A percentile compares a stretch with the other conserved stretches of the same genome.
These are phyloP conservation scores for Thymus quinquecostatus DNA, from an alignment of 257 asterid genomes.

Conservation along the genomic window DNA sequence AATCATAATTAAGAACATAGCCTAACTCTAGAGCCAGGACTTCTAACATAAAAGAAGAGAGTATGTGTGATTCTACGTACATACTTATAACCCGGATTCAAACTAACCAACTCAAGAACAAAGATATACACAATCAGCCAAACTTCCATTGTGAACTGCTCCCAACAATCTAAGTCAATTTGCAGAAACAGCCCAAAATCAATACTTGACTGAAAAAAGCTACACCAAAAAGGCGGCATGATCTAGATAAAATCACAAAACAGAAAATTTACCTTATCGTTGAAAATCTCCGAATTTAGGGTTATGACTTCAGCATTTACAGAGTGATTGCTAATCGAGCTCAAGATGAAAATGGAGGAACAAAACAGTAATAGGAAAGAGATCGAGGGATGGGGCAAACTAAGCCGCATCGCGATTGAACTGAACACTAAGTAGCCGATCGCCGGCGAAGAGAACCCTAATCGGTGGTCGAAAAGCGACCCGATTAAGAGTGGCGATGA, in stretches of 20 bases:
- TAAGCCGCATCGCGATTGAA: slow-evolving; percentile 38
- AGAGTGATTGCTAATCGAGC: slow-evolving; percentile 39
- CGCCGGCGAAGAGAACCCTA: slow-evolving; percentile 34
- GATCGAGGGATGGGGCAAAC: slow-evolving; percentile 29
- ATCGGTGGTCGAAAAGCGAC: neutral
- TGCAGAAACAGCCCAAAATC: slow-evolving; percentile 7
- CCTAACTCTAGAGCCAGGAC: neutral
- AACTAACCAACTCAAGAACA: neutral
- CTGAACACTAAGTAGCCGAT: slow-evolving; percentile 18
- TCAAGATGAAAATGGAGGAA: slow-evolving; percentile 39
- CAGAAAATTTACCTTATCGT: slow-evolving; percentile 65
- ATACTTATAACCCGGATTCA: neutral
- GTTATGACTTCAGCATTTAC: slow-evolving; percentile 84
- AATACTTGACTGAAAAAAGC: neutral
- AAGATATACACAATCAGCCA: slow-evolving; percentile 12
- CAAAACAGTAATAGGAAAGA: slow-evolving; percentile 32
- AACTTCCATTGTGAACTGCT: neutral
- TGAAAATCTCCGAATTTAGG: slow-evolving; percentile 71
- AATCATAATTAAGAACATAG: slow-evolving; percentile 7
- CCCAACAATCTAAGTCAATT: neutral
- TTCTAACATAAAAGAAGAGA: neutral
- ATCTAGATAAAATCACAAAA: slow-evolving; percentile 21
- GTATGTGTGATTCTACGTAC: neutral
- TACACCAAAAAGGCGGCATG: slow-evolving; percentile 17
- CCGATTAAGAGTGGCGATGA: too few species aligned